Conservation (phyloP, 1,139 yeast genomes). For the Lodderomyces margitis region DNA sequence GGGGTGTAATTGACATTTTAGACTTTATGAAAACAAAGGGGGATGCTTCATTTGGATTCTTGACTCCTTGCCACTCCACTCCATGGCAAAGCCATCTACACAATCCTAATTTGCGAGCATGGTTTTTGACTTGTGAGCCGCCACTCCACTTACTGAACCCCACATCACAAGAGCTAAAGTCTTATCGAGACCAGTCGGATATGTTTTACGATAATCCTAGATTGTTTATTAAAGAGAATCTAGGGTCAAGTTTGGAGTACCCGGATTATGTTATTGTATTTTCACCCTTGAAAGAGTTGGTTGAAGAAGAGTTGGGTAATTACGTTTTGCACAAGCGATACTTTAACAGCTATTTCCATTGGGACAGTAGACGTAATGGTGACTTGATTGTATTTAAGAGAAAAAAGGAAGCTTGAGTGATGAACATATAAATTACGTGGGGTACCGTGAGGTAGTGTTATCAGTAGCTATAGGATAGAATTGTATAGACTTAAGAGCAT, state of each 20-base stretch:
- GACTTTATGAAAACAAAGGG: slow-evolving; percentile 44
- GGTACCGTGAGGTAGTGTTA: background rate
- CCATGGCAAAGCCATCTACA: slow-evolving; percentile 92
- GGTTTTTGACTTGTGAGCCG: slow-evolving; percentile 93
- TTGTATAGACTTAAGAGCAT: no score
- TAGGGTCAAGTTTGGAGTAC: slow-evolving; percentile 18
- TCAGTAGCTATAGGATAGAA: no score
- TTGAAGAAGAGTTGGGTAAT: slow-evolving; percentile 28
- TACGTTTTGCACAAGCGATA: slow-evolving; percentile 50
- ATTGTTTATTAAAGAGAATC: slow-evolving; percentile 37
- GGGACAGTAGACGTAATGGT: slow-evolving; percentile 82
- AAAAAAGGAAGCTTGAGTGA: background rate
- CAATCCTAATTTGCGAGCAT: slow-evolving; percentile 43
- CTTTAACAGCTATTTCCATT: slow-evolving; percentile 81
- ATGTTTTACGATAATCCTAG: slow-evolving; percentile 67
- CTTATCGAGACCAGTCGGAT: slow-evolving; percentile 85
- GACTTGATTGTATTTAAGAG: slow-evolving; percentile 61
- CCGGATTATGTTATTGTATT: slow-evolving; percentile 65
- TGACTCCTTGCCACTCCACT: slow-evolving; percentile 96
- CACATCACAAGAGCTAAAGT: slow-evolving; percentile 24
- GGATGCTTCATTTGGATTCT: slow-evolving; percentile 60
- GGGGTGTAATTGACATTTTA: slow-evolving; percentile 77
- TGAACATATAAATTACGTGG: background rate
- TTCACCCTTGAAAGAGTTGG: slow-evolving; percentile 45
- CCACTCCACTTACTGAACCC: slow-evolving; percentile 51